Evolutionary conservation across 345 rosid genomes (phyloP).

Genomic region (Salix exigua): DNA sequence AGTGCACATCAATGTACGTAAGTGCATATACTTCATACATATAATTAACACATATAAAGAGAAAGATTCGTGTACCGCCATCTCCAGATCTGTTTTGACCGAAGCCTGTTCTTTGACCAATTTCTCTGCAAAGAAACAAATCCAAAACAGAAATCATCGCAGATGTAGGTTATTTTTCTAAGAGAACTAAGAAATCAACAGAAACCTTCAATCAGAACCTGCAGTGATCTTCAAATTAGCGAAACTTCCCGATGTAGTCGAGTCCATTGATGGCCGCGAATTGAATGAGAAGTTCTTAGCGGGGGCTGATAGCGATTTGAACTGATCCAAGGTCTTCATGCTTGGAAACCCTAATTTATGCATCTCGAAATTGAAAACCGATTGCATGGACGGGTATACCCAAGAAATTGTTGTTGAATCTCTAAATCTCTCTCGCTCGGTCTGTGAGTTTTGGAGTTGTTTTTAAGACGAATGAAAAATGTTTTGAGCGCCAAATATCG

Average conservation of each 20-base stretch:
- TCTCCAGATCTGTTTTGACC: slow-evolving; percentile 71
- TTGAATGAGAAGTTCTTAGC: slow-evolving; percentile 52
- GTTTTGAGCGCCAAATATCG: slow-evolving; percentile 12
- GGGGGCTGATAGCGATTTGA: slow-evolving; percentile 42
- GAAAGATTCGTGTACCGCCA: slow-evolving; percentile 56
- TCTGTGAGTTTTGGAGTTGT: neutral
- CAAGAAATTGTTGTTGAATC: neutral
- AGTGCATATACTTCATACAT: no score
- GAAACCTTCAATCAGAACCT: slow-evolving; percentile 39
- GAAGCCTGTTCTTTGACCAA: slow-evolving; percentile 89
- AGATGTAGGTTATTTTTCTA: neutral
- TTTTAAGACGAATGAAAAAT: neutral
- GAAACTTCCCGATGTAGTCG: slow-evolving; percentile 59
- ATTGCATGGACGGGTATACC: neutral
- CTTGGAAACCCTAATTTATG: slow-evolving; percentile 69
- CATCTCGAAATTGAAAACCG: slow-evolving; percentile 33
- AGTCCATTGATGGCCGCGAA: slow-evolving; percentile 51
- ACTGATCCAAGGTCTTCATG: slow-evolving; percentile 63
- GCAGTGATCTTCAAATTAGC: slow-evolving; percentile 78
- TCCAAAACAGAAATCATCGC: slow-evolving; percentile 25
- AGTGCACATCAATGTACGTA: no score
- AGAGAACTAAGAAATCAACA: neutral
- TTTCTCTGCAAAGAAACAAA: slow-evolving; percentile 53
- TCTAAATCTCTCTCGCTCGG: neutral
- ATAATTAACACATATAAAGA: neutral